phyloP scores from a whole-genome alignment of 805 yeast species.

The Ogataea siamensis region DNA sequence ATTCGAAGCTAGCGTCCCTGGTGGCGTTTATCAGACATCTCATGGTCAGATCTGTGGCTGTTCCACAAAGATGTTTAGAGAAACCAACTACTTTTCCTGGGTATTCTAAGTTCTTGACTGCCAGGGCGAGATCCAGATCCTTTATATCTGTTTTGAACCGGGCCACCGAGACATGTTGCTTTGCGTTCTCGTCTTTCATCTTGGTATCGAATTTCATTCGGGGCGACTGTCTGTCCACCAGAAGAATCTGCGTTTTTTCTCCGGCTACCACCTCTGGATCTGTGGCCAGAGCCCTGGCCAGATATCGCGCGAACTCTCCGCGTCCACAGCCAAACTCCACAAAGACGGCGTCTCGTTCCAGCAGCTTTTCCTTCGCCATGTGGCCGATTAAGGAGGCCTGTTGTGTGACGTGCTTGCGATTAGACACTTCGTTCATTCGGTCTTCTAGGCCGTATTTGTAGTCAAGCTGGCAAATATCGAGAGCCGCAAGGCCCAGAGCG shows the following conservation, averaged over 20 bases:
- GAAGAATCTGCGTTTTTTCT: slow-evolving; percentile 39
- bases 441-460: slow-evolving; percentile 36
- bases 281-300: slow-evolving; percentile 37
- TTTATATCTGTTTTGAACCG: slow-evolving; percentile 77
- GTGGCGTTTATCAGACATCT: slow-evolving; percentile 47
- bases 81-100: slow-evolving; percentile 47
- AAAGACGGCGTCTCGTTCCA: slow-evolving; percentile 39
- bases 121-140: slow-evolving; percentile 56
- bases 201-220: slow-evolving; percentile 77
- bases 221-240: slow-evolving; percentile 75
- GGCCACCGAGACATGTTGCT: slow-evolving; percentile 19
- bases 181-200: slow-evolving; percentile 51
- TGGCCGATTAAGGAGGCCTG: slow-evolving; percentile 80
- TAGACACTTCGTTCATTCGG: slow-evolving; percentile 49
- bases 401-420: slow-evolving; percentile 76
- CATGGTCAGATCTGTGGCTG: slow-evolving; percentile 85
- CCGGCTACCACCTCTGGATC: slow-evolving; percentile 9
- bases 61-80: slow-evolving; percentile 91
- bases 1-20: slow-evolving; percentile 13
- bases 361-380: slow-evolving; percentile 41
- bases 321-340: slow-evolving; percentile 91
- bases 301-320: slow-evolving; percentile 74
- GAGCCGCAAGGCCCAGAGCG: slow-evolving; percentile 9
- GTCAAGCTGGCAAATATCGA: slow-evolving; percentile 22
- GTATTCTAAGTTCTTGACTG: slow-evolving; percentile 33